Conservation (phyloP, 164 flowering plant genomes). For the Santalum album region DNA sequence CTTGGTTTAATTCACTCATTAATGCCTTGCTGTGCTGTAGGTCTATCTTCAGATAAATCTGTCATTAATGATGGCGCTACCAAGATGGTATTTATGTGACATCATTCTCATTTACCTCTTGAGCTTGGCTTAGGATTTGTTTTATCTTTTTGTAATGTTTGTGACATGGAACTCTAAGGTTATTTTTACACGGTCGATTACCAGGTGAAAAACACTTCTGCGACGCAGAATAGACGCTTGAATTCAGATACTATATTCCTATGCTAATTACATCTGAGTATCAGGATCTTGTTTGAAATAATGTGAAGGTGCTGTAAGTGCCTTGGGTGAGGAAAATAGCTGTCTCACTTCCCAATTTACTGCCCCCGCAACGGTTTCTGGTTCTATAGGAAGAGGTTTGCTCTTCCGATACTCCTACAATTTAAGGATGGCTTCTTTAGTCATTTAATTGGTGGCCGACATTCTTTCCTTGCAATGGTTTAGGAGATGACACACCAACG, state of each 20-base stretch:
- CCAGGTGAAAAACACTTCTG: slow-evolving; percentile 16
- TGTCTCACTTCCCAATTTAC: slow-evolving; percentile 17
- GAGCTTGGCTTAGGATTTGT: too few species aligned
- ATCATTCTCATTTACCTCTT: too few species aligned
- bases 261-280: slow-evolving; percentile 4
- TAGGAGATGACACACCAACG: slow-evolving; percentile 17
- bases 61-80: background rate
- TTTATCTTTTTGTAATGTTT: too few species aligned
- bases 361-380: slow-evolving; percentile 16
- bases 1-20: background rate
- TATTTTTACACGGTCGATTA: slow-evolving; percentile 6
- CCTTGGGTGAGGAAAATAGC: slow-evolving; percentile 30
- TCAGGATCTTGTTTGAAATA: slow-evolving; percentile 8
- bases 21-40: slow-evolving; percentile 14
- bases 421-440: background rate
- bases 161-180: too few species aligned
- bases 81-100: too few species aligned
- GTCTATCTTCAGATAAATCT: slow-evolving; percentile 32
- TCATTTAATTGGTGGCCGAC: background rate
- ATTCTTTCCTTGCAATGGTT: background rate
- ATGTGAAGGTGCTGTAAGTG: slow-evolving; percentile 30
- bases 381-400: slow-evolving; percentile 43
- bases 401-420: background rate
- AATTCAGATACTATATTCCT: slow-evolving; percentile 19
- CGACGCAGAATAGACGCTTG: slow-evolving; percentile 17